Evolutionary conservation across 495 filamentous ascomycete genomes (phyloP), one percentile per base, ranked within the genome.

Genomic region (Aspergillus hancockii): DNA sequence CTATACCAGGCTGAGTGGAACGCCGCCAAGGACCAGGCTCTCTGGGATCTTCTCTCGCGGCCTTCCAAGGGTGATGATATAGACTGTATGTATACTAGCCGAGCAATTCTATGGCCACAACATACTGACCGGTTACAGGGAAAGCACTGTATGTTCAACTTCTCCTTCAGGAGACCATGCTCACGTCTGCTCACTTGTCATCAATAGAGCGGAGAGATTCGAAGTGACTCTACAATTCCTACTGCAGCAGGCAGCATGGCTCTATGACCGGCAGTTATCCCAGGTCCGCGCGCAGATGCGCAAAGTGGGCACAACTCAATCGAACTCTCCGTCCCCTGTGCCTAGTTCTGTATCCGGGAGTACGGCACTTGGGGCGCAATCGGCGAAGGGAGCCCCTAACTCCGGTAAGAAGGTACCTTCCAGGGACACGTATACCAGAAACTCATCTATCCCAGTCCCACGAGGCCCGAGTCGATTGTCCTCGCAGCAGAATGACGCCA

Each of bases 171-270:
- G 10, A n/a, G 10, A 21, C 14, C 46, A 34, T 0, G 38, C 5
- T 14, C 16, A 40, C 49, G 30, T 43, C 46, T 18, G 38, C 71
- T 59, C 55, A 64, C 55, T 52, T 58, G 10, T 34, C 19, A 18
- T 6, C 14, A 61, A 8, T 59, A 90, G 87, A 49, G 83, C 87
- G 21, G 72, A 79, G 25, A 74, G 78, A 40, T 88, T 90, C 70
- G 75, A 89, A 52, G 94, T 97, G 38, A 87, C 90, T 13, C 83
- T 92, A 25, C 82, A 92, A 23, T 98, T 98, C 69, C 78, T 98
- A 8, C 85, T 97, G 6, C 93, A 97, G 70, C 91, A 98, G 71
- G 91, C 91, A 60, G 91, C 91, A 75, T 97, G 92, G 88, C 86
- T 97, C 2, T 96, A 95, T 65, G 92, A 98, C 74, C 85, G 89